Evolutionary conservation across 1,284 basidiomycete genomes (phyloP), one percentile per base, ranked within the genome.

Genomic region (Cutaneotrichosporon sp.): DNA sequence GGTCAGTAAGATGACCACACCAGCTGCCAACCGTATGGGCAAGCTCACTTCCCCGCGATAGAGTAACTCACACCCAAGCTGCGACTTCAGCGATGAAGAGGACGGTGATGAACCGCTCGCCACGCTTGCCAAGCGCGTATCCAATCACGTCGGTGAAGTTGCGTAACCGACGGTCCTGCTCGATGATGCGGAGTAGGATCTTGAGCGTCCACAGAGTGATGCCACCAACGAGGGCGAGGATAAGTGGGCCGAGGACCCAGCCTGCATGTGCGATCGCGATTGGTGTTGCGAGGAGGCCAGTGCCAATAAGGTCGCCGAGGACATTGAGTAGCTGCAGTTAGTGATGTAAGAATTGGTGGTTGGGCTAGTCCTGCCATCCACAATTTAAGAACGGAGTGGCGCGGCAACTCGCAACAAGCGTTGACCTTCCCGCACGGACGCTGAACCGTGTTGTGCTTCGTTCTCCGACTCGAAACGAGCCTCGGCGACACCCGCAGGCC

Each of bases 231-330:
- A 81, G 79, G 14, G 86, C 72, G 50, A 92, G 82, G 16, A 91
- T 77, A 14, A 81, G 17, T 0, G 84, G 84, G 6, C 90, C 90
- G 24, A 80, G 75, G n/a, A 85, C 76, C 90, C 90, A 92, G 4
- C 90, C 90, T 1, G 88, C 83, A 62, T 87, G 87, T 3, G 88
- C 83, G 63, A 90, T 88, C 0, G 88, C 89, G 24, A 91, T 79
- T 0, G 90, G 89, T 67, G 90, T 87, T 5, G 88, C 90, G 8
- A 93, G 79, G 79, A 94, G 84, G 11, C 90, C 90, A 49, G 93
- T 87, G 8, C 91, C 90, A 20, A 90, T 79, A 9, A 92, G 75
- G 50, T 90, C 87, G 9, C 87, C 89, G 43, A 87, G 86, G 17
- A 84, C 84, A 65, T 93, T 93, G 71, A 92, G 88, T 16, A 93